Base-by-base conservation (phyloP, 1,284 basidiomycete genomes). In the Salmacisia buchloeana region DNA sequence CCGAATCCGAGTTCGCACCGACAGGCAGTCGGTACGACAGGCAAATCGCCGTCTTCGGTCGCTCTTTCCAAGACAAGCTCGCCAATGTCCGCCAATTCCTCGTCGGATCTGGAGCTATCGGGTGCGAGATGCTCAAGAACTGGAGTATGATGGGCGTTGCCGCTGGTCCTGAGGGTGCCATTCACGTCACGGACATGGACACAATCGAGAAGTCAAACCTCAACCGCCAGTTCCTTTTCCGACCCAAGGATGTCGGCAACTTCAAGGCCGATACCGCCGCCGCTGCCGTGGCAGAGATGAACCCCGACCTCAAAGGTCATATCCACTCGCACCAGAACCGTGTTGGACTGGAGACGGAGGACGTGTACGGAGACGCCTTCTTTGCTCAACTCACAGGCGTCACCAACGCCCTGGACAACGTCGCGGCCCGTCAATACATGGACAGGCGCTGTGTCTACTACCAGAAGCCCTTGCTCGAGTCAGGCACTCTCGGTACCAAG, bases 101-200 rank as follows among this genome's bases (percentile, higher is more conserved):
- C 33, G 96, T 99, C 60, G 96, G 96, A 7, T 89, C 94, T 25
- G 96, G 96, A 65, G 96, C 96, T 52, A 99, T 99, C 80, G 96
- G 96, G 27, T 99, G 97, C 79, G 96, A 99, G 83, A 98, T 98
- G 96, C 83, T 99, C 77, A 99, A 99, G 85, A 99, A 99, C 82
- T 99, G 96, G 96, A 90, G 91, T 74, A 93, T 99, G 92, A 97
- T 99, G 86, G 96, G 96, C 70, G 83, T 99, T 56, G 94, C 87
- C 13, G 86, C 89, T 43, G 92, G 91, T 2, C 84, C 87, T 15
- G 83, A 88, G 60, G 96, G 92, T 25, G 83, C 86, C 61, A 92
- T 99, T 67, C 88, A 94, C 76, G 92, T 99, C 60, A 98, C 96
- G 15, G 96, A 99, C 81, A 83, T 98, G 77, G 96, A 99, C 82